Percentiles rank a stretch among this genome's conserved stretches.
Conservation (phyloP, 192 early-diverging fungal genomes). For the Anaeromyces robustus region DNA sequence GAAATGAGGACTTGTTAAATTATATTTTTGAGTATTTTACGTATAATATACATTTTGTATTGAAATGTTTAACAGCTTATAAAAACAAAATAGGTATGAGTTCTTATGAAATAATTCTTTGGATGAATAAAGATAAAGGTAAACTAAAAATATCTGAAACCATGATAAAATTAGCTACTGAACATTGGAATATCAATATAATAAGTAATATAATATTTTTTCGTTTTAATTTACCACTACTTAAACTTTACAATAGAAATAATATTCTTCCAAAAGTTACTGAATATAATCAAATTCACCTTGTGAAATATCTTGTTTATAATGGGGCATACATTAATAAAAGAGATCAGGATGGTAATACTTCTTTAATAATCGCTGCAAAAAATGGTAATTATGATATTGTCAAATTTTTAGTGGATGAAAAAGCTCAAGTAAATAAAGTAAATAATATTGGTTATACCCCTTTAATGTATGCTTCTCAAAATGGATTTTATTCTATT, state of each 20-base stretch:
- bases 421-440: too few species aligned
- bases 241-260: background rate
- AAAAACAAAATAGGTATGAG: background rate
- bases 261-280: background rate
- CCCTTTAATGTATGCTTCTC: too few species aligned
- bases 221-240: background rate
- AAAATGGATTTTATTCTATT: too few species aligned
- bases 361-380: too few species aligned
- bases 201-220: background rate
- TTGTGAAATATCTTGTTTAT: background rate
- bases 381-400: too few species aligned
- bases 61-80: background rate
- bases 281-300: background rate
- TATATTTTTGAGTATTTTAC: background rate
- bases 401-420: too few species aligned
- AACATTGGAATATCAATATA: background rate
- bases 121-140: background rate
- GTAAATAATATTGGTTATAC: too few species aligned
- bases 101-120: background rate
- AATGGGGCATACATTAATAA: background rate
- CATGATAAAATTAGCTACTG: background rate
- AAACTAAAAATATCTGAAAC: background rate
- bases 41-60: background rate
- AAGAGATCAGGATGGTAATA: background rate
- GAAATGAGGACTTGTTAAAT: background rate